Percentiles rank a stretch among this genome's conserved stretches.
These are phyloP conservation scores for Sarocladium kiliense DNA, from an alignment of 2,329 filamentous ascomycete species.

Conservation along the genomic window DNA sequence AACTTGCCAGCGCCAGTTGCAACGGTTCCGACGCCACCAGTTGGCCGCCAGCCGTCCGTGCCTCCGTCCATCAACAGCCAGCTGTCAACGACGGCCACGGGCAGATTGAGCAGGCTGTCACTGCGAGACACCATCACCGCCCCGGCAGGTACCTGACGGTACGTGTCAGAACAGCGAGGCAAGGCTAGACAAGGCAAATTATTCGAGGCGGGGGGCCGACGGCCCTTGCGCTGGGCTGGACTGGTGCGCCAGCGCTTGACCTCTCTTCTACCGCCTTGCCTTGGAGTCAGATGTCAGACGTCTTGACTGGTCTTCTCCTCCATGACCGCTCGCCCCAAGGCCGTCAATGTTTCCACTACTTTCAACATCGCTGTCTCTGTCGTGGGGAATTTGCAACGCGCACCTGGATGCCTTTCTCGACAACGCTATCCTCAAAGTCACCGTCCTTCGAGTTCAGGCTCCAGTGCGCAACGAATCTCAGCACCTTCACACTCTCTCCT, in stretches of 20 bases:
- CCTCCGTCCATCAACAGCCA: background rate
- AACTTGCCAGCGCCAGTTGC: background rate
- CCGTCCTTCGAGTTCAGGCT: too few species aligned
- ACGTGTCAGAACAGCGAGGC: background rate
- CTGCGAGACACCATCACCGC: background rate
- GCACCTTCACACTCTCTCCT: too few species aligned
- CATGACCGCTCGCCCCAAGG: too few species aligned
- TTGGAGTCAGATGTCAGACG: background rate
- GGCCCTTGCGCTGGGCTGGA: background rate
- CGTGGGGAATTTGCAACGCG: too few species aligned
- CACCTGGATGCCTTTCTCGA: too few species aligned
- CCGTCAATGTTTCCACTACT: too few species aligned
- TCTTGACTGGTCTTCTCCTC: background rate
- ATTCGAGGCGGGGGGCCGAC: background rate
- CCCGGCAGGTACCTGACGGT: background rate
- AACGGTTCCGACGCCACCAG: slow-evolving; percentile 6
- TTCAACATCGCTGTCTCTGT: too few species aligned
- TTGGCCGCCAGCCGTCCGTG: background rate
- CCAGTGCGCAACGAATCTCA: too few species aligned
- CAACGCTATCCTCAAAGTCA: too few species aligned
- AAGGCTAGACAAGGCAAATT: background rate
- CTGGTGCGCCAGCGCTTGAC: background rate
- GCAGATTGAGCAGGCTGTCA: background rate
- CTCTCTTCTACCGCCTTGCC: background rate
- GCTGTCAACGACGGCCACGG: background rate